A percentile compares a stretch with the other conserved stretches of the same genome.
phyloP scores from a whole-genome alignment of 805 yeast genomes.

The Maudiozyma bulderi region DNA sequence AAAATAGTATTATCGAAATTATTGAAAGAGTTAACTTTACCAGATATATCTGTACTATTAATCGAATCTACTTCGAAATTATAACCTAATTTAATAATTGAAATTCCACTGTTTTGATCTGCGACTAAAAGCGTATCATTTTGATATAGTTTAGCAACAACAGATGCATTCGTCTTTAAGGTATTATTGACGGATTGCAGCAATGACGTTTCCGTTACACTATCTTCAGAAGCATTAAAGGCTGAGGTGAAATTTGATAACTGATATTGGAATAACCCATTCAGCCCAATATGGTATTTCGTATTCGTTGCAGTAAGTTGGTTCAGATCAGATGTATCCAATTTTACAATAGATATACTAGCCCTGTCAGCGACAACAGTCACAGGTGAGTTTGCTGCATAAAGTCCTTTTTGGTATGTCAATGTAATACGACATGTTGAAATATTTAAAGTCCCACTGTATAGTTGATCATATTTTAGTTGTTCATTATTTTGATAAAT shows the following conservation, averaged over 20 bases:
- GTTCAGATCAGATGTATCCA: constrained; percentile 30
- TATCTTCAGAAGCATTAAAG: constrained; percentile 21
- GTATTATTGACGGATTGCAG: constrained; percentile 31
- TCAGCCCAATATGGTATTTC: constrained; percentile 36
- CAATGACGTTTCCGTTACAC: constrained; percentile 42
- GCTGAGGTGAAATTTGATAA: constrained; percentile 48
- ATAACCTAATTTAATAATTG: constrained; percentile 24
- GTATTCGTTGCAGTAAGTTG: constrained; percentile 13
- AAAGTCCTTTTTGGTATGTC: constrained; percentile 27
- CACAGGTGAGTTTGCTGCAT: constrained; percentile 22
- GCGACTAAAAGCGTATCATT: constrained; percentile 45
- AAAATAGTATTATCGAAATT: constrained; percentile 31
- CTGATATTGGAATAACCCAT: constrained; percentile 80
- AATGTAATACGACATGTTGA: constrained; percentile 39
- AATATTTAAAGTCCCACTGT: constrained; percentile 52
- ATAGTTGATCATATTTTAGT: constrained; percentile 73
- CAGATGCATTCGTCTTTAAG: constrained; percentile 17
- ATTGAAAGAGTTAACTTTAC: constrained; percentile 12
- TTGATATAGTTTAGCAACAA: constrained; percentile 26
- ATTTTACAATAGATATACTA: constrained; percentile 37
- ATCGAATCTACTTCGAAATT: constrained; percentile 12
- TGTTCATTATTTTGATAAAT: constrained; percentile 75
- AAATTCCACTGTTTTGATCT: constrained; percentile 32
- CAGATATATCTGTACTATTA: constrained; percentile 8
- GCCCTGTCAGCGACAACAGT: constrained; percentile 64